Conservation (phyloP, 2,329 filamentous ascomycete species). For the Diplodia mutila region DNA sequence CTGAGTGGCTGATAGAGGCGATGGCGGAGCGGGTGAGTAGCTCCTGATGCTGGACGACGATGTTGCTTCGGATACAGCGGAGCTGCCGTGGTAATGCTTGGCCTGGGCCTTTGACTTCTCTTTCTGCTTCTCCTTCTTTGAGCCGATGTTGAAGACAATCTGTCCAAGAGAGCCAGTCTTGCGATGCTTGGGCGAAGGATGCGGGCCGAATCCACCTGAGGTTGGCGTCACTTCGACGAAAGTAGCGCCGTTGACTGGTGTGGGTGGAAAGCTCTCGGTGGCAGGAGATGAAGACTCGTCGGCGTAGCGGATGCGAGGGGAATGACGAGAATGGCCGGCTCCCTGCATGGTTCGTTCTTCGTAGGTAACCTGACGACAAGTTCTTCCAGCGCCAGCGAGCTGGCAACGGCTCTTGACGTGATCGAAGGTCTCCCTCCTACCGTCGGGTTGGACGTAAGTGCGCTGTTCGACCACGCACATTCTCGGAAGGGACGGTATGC, state of each 20-base stretch:
- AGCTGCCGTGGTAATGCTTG: conserved; percentile 12
- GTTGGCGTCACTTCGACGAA: conserved; percentile 3
- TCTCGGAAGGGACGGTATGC: too few species aligned
- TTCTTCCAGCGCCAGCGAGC: neutral
- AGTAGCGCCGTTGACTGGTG: conserved; percentile 10
- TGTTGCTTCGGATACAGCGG: neutral
- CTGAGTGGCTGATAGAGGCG: neutral
- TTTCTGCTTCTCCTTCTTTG: conserved; percentile 9
- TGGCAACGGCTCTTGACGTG: conserved; percentile 22
- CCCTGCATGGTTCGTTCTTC: conserved; percentile 14
- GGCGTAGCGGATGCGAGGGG: conserved; percentile 10
- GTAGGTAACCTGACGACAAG: neutral
- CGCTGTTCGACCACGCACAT: conserved; percentile 22
- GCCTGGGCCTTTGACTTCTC: neutral
- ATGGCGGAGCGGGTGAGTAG: conserved; percentile 6
- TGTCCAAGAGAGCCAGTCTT: neutral
- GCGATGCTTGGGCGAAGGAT: conserved; percentile 4
- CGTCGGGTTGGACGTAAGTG: conserved; percentile 16
- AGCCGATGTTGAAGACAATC: conserved; percentile 2
- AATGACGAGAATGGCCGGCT: conserved; percentile 9
- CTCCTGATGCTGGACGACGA: conserved; percentile 8
- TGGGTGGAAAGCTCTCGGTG: conserved; percentile 15
- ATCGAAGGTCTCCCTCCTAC: conserved; percentile 15
- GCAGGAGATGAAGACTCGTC: conserved; percentile 9
- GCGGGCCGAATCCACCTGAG: neutral